phyloP scores from a whole-genome alignment of 306 rosid genomes.

The Aeschynomene evenia region DNA sequence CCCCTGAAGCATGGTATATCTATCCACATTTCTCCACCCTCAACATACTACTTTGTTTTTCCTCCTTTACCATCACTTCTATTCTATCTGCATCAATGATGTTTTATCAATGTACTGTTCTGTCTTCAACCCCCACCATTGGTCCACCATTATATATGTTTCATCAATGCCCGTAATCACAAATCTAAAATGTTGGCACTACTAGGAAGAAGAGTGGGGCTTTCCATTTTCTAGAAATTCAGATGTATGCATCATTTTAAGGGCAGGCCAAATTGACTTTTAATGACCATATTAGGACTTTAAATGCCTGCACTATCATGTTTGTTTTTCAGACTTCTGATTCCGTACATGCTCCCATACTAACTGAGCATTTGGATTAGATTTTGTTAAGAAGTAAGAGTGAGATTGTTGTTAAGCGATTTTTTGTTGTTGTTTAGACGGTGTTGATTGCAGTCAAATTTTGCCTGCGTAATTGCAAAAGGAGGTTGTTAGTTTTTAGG shows the following conservation, averaged over 20 bases:
- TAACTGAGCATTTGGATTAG: background rate
- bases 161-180: no score
- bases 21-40: background rate
- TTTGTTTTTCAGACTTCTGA: background rate
- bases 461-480: background rate
- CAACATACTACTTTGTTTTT: background rate
- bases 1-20: slow-evolving; percentile 79
- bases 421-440: background rate
- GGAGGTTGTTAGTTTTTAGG: background rate
- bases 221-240: background rate
- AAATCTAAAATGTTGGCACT: background rate
- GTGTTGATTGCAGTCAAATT: background rate
- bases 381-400: background rate
- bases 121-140: background rate
- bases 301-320: background rate
- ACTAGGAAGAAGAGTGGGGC: background rate
- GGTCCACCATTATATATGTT: background rate
- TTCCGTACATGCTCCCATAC: background rate
- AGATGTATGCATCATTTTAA: background rate
- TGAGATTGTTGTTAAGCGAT: background rate
- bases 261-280: background rate
- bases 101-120: background rate
- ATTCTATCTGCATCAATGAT: background rate
- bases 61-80: no score
- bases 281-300: background rate